Evolutionary conservation across 129 eudicot genomes (phyloP), one percentile per base, ranked within the genome.

Genomic region (Tanacetum coccineum): DNA sequence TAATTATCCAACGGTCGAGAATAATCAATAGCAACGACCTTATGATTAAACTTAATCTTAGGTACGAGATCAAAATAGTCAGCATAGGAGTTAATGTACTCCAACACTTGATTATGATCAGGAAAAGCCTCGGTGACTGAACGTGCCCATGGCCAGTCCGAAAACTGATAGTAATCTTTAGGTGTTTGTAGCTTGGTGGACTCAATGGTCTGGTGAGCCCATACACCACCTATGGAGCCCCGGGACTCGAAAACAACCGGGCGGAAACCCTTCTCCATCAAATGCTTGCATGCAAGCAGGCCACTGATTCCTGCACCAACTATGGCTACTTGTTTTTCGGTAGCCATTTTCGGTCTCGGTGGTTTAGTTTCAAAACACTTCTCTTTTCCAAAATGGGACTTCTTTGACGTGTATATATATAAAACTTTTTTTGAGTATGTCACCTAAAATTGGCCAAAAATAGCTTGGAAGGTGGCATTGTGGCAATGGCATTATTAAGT

Each of bases 121-220:
- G 87, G 84, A 18, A 79, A 79, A 1, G 6, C 20, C 22, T 65
- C 71, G 0, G 72, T 39, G 4, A 76, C 84, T 0, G 75, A 72
- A 58, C 53, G 51, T 2, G 88, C 80, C 88, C 88, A 83, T 14
- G 75, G 49, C 20, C 70, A 76, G 66, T 83, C 88, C 0, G 88
- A 79, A 22, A 80, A 83, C 51, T 73, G 75, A 77, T 51, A 80
- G 60, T 49, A 64, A 8, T 15, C 21, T 45, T 79, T 72, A 10
- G 84, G 84, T 0, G 84, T 79, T 39, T 83, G 87, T 8, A 83
- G 84, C 57, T 79, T 79, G 36, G 84, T 83, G 22, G 82, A 67
- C 3, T 63, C 77, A 3, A 83, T 59, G 44, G 84, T 79, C 2
- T 67, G 52, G 59, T 63, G 47, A 36, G 80, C 59, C 87, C 87